Evolutionary conservation across 2,329 filamentous ascomycete species (phyloP), one percentile per base, ranked within the genome.

Genomic region (Aureobasidium sp.): DNA sequence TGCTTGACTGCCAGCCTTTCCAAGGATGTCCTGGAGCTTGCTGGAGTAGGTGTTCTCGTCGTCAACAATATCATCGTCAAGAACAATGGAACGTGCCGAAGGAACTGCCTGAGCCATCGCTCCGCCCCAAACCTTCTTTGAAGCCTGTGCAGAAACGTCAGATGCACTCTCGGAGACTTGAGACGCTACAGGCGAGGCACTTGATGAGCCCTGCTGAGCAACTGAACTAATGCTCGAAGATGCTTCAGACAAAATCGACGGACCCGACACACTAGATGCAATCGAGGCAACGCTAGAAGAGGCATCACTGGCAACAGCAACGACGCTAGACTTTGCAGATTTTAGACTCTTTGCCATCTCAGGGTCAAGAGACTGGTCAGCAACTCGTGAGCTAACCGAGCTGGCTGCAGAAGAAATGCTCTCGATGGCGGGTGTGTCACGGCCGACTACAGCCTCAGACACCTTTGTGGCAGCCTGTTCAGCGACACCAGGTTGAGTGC

Each of bases 111-210:
- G 77, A 49, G 81, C 79, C 72, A 81, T 78, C 60, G 79, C 79
- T 69, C 82, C 77, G 68, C 78, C 80, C 68, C 78, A 82, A 33
- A 84, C 79, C 68, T 82, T 82, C 66, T 66, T 68, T 9, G 67
- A 66, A 1, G 64, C 67, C 33, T 66, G 63, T 8, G 59, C 53
- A 27, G 66, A 65, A 44, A 66, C 61, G 11, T 70, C 66, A 5
- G 68, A 68, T 44, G 69, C 66, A 63, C 67, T 69, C 24, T 71
- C 66, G 7, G 75, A 73, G 17, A 71, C 67, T 15, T 67, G 69
- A 29, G 67, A 65, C 29, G 66, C 67, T 8, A 63, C 67, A 33
- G 66, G 67, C 1, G 66, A 65, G 1, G 63, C 52, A 35, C 65
- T 72, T 8, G 71, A 72, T 47, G 69, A 61, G 2, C 64, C 67